These are phyloP conservation scores for Nakaseomyces bracarensis DNA, from an alignment of 1,139 yeast genomes.

Conservation along the genomic window DNA sequence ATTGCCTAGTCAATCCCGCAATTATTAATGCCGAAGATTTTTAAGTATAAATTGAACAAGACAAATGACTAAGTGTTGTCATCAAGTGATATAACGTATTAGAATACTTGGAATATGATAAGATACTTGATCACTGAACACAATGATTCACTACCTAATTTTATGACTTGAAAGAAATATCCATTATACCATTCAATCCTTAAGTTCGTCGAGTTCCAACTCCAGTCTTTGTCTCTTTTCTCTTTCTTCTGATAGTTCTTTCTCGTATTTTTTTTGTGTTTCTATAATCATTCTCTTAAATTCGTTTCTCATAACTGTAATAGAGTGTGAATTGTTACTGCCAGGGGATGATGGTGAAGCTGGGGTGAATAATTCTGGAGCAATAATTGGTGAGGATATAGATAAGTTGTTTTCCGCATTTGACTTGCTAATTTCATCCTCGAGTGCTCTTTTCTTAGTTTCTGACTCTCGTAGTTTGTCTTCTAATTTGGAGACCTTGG, in stretches of 20 bases:
- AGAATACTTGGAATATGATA: too few species aligned
- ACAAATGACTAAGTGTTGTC: too few species aligned
- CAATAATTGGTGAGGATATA: constrained; percentile 12
- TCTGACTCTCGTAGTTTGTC: constrained; percentile 15
- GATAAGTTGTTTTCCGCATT: constrained; percentile 7
- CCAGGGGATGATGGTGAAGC: constrained; percentile 14
- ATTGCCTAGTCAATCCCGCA: too few species aligned
- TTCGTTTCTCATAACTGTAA: constrained; percentile 28
- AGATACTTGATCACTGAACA: too few species aligned
- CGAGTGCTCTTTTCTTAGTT: constrained; percentile 7
- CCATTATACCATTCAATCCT: constrained; percentile 1
- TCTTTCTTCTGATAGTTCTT: constrained; percentile 26
- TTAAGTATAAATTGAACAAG: too few species aligned
- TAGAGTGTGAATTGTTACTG: constrained; percentile 17
- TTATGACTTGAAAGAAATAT: too few species aligned
- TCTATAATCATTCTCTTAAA: constrained; percentile 28
- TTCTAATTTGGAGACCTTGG: constrained; percentile 18
- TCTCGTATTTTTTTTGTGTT: constrained; percentile 27
- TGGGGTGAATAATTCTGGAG: constrained; percentile 13
- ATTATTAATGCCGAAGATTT: too few species aligned
- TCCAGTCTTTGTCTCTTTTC: constrained; percentile 20
- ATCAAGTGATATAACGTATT: too few species aligned
- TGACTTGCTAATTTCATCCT: constrained; percentile 8
- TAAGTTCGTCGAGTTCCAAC: constrained; percentile 15
- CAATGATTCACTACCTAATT: too few species aligned